Evolutionary conservation across 106 monocot genomes (phyloP).

Genomic region (Dendrobium catenatum): DNA sequence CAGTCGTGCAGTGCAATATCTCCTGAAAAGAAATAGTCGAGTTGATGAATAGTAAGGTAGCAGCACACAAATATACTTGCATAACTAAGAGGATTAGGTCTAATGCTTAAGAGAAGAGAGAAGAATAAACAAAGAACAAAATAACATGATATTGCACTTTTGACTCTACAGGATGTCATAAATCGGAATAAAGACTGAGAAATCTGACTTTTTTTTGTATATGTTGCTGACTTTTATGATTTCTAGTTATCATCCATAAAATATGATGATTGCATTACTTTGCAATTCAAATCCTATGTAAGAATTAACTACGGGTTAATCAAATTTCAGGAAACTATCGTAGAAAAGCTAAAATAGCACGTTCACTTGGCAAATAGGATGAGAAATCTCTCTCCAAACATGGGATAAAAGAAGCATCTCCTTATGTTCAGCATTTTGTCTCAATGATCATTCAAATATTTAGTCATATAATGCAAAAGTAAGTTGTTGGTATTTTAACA

Average conservation of each 20-base stretch:
- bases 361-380: not conserved
- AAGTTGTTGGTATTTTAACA: not conserved
- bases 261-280: not conserved
- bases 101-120: not conserved
- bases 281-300: not conserved
- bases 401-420: not conserved
- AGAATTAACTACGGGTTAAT: not conserved
- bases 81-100: slow-evolving; percentile 6
- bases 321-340: not conserved
- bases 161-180: no score
- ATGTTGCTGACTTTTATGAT: not conserved
- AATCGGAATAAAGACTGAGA: no score
- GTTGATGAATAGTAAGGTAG: not conserved
- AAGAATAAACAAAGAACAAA: not conserved
- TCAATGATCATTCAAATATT: not conserved
- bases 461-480: not conserved
- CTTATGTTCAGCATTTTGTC: not conserved
- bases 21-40: slow-evolving; percentile 39
- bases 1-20: slow-evolving; percentile 87
- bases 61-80: slow-evolving; percentile 11
- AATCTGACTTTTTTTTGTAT: not conserved
- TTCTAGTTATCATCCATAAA: not conserved
- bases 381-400: not conserved
- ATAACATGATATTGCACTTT: not conserved
- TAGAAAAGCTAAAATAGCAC: not conserved